Evolutionary conservation across 2,329 filamentous ascomycete species (phyloP).

Genomic region (Fusarium tupiense): DNA sequence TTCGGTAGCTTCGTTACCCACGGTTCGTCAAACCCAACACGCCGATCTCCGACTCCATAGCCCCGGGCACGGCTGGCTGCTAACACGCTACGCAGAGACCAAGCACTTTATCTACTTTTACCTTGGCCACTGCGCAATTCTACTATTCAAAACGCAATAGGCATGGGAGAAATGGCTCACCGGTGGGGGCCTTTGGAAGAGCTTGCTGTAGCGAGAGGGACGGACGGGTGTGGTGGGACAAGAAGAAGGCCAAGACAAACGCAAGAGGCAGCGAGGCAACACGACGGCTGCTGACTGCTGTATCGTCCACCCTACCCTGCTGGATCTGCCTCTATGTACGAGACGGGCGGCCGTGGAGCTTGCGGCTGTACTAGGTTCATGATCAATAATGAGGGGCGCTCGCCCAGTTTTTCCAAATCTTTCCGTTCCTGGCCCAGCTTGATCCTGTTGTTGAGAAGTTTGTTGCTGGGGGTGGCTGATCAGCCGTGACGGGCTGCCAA

Average conservation of each 20-base stretch:
- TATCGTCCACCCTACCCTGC: conserved; percentile 31
- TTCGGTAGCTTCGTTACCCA: conserved; percentile 99
- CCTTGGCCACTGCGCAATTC: conserved; percentile 96
- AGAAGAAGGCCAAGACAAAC: conserved; percentile 3
- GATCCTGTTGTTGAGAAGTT: conserved; percentile 3
- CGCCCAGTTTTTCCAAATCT: conserved; percentile 36
- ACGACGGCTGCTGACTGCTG: conserved; percentile 29
- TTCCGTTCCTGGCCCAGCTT: conserved; percentile 16
- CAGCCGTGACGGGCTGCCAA: conserved; percentile 7
- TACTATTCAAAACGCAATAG: conserved; percentile 99
- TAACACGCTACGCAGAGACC: conserved; percentile 73
- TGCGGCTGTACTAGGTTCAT: conserved; percentile 35
- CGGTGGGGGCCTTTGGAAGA: conserved; percentile 43
- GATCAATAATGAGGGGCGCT: conserved; percentile 40
- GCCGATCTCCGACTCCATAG: conserved; percentile 3
- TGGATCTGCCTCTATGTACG: conserved; percentile 31
- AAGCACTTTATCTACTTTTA: conserved; percentile 99
- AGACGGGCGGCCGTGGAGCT: conserved; percentile 21
- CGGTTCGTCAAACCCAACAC: conserved; percentile 65
- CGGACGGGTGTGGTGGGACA: conserved; percentile 28
- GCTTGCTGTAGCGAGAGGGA: conserved; percentile 41
- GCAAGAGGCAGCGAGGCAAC: conserved; percentile 17
- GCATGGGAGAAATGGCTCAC: conserved; percentile 44
- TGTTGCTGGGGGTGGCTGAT: conserved; percentile 11
- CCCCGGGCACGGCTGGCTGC: background rate